Base-by-base conservation (phyloP, 352 stramenopile genomes). In the Thraustotheca clavata region DNA sequence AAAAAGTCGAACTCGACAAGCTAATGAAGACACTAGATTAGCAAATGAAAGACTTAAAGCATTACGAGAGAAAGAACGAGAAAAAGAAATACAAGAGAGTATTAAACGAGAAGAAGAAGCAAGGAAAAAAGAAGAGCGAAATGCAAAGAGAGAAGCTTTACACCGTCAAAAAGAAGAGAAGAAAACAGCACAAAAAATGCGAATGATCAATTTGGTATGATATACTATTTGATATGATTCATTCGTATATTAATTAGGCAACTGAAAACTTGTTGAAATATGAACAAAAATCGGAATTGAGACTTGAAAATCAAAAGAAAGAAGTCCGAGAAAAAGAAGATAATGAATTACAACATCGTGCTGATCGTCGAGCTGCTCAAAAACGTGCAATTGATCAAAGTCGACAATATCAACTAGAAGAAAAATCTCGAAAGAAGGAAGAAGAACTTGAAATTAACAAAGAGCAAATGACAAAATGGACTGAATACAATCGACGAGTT, bases 301-400 rank as follows among this genome's bases (percentile, higher is more conserved):
- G 82, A 14, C 66, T 94, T 1, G 60, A 85, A 24, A 79, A 81
- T 55, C 80, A 91, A 62, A 80, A 73, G 57, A 77, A 77, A 7
- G 79, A 94, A 62, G 82, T 91, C 18, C 82, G 76, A 2, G 70
- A 66, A 1, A 89, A 91, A 33, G 77, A 94, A 70, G 82, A 94
- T 57, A 71, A 73, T 35, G 70, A 83, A 18, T 68, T 91, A 0
- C 68, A 87, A 59, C 65, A 67, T 4, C 70, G 83, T 4, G 80
- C 79, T 1, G 77, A 86, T 20, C 79, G 79, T 7, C 80, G 84
- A n/a, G 79, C 79, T 12, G 69, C 68, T 0, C 82, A 91, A 55
- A 83, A 79, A n/a, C 70, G 75, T 2, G 80, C 73, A 3, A 91
- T 88, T 41, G 67, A 73, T 38, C 71, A 67, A 26, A 91, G 82